phyloP scores from a whole-genome alignment of 306 rosid species.

The Glycine tomentella region DNA sequence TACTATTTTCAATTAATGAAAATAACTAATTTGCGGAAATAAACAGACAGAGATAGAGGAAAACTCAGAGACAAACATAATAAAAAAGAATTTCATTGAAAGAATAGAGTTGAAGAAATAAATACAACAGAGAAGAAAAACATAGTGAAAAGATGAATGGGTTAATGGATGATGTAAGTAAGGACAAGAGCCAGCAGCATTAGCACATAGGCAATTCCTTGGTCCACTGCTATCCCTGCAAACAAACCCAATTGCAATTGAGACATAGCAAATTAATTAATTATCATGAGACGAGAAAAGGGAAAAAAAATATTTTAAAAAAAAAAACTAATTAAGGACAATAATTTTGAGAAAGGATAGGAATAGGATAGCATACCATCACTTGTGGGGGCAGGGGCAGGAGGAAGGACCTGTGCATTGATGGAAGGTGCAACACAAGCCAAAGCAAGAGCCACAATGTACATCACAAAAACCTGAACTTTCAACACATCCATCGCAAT shows the following conservation, averaged over 20 bases:
- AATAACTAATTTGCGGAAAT: too few species aligned
- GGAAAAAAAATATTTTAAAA: not conserved
- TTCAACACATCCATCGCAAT: slow-evolving; percentile 53
- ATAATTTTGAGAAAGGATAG: not conserved
- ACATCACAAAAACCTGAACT: slow-evolving; percentile 43
- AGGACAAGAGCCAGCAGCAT: slow-evolving; percentile 59
- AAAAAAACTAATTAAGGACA: too few species aligned
- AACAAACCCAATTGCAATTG: too few species aligned
- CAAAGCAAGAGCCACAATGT: slow-evolving; percentile 52
- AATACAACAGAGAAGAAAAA: not conserved
- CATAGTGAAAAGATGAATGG: not conserved
- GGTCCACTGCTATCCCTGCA: slow-evolving; percentile 58
- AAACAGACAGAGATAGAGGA: too few species aligned
- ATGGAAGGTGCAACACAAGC: slow-evolving; percentile 46
- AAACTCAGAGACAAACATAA: not conserved
- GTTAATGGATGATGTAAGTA: slow-evolving; percentile 70
- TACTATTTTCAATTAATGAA: too few species aligned
- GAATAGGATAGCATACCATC: slow-evolving; percentile 55
- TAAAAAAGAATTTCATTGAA: slow-evolving; percentile 51
- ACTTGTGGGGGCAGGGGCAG: slow-evolving; percentile 77
- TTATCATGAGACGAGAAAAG: not conserved
- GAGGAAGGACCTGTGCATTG: slow-evolving; percentile 64
- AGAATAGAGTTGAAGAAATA: slow-evolving; percentile 43
- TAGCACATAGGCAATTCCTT: slow-evolving; percentile 57
- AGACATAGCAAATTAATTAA: not conserved